These are phyloP conservation scores for Talaromyces thailandensis DNA, from an alignment of 495 filamentous ascomycete species.

Conservation along the genomic window DNA sequence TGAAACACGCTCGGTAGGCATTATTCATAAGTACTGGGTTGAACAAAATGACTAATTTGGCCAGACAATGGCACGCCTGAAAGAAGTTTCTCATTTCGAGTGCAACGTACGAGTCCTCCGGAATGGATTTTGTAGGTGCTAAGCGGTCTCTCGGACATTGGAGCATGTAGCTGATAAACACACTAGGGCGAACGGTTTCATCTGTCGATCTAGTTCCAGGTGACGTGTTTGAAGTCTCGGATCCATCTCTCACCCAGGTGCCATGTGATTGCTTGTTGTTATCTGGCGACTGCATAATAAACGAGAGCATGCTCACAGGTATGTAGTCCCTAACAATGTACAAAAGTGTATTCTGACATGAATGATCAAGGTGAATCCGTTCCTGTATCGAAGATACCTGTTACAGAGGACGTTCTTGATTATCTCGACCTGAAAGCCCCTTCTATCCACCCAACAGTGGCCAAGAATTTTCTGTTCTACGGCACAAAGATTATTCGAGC, in stretches of 20 bases:
- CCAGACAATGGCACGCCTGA: slow-evolving; percentile 80
- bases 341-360: not conserved
- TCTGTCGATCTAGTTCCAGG: slow-evolving; percentile 89
- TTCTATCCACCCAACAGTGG: slow-evolving; percentile 68
- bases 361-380: slow-evolving; percentile 71
- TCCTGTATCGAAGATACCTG: slow-evolving; percentile 84
- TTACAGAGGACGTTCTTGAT: slow-evolving; percentile 71
- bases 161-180: not conserved
- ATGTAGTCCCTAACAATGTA: slow-evolving; percentile 9
- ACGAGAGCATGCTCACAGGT: slow-evolving; percentile 98
- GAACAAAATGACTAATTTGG: slow-evolving; percentile 3
- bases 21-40: not conserved
- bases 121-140: slow-evolving; percentile 82
- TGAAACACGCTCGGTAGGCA: slow-evolving; percentile 72
- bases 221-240: slow-evolving; percentile 95
- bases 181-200: slow-evolving; percentile 71
- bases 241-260: slow-evolving; percentile 87
- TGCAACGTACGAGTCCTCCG: slow-evolving; percentile 90
- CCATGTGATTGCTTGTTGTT: slow-evolving; percentile 90
- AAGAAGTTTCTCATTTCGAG: slow-evolving; percentile 88
- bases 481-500: slow-evolving; percentile 94
- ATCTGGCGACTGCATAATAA: slow-evolving; percentile 95
- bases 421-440: slow-evolving; percentile 67
- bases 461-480: slow-evolving; percentile 83
- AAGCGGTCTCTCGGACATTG: not conserved